Evolutionary conservation across 1,139 yeast species (phyloP).

Genomic region (Protomyces macrosporus): DNA sequence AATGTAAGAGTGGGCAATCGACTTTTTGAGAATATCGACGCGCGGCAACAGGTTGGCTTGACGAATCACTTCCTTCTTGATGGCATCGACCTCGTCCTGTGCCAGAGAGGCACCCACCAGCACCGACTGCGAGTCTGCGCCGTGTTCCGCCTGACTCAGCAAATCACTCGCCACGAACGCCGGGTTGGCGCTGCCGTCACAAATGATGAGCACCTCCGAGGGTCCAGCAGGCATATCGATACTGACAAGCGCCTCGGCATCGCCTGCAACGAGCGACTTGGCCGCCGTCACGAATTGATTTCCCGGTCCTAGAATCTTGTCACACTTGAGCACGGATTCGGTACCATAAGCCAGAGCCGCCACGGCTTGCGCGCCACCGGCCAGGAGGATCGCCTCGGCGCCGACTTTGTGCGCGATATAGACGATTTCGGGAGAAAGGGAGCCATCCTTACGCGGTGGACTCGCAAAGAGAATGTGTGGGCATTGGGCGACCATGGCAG

Average conservation of each 20-base stretch:
- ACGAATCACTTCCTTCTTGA: conserved; percentile 72
- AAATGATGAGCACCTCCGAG: conserved; percentile 88
- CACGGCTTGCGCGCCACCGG: conserved; percentile 99
- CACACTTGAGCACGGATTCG: conserved; percentile 82
- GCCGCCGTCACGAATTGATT: conserved; percentile 99
- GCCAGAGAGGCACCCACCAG: conserved; percentile 74
- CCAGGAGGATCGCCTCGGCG: conserved; percentile 80
- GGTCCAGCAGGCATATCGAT: conserved; percentile 99
- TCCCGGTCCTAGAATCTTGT: conserved; percentile 97
- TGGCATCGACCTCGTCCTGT: conserved; percentile 53
- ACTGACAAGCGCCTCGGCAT: conserved; percentile 87
- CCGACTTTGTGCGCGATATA: conserved; percentile 96
- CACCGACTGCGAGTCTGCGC: conserved; percentile 94
- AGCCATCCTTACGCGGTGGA: conserved; percentile 95
- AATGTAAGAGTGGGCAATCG: conserved; percentile 85
- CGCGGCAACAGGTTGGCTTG: conserved; percentile 90
- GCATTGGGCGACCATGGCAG: conserved; percentile 98
- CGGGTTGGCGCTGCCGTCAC: conserved; percentile 81
- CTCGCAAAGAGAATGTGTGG: conserved; percentile 88
- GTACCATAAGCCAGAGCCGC: conserved; percentile 99
- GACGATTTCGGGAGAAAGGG: conserved; percentile 91
- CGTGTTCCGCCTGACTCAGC: conserved; percentile 97
- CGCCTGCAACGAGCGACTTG: conserved; percentile 94
- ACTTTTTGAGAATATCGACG: conserved; percentile 83
- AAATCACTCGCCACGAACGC: conserved; percentile 94